Base-by-base conservation (phyloP, 2,329 filamentous ascomycete genomes). In the Penicillium janthinellum region DNA sequence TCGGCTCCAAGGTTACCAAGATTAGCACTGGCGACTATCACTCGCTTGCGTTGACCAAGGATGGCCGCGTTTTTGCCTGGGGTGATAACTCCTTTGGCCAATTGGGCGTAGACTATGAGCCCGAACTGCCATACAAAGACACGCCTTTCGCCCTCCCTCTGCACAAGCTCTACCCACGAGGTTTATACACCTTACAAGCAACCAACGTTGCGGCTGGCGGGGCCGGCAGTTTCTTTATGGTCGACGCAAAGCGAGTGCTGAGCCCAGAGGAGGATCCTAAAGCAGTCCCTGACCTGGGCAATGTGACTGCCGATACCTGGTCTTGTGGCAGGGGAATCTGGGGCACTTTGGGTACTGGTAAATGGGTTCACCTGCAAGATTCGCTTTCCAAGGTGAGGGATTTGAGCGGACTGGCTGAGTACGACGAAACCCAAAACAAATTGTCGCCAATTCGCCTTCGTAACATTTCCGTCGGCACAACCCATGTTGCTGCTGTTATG, bases 21-120 rank as follows among this genome's bases (percentile, higher is more conserved):
- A 88, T 98, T 59, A 93, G 94, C 1, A 81, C 91, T 1, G 95
- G 95, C 25, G 92, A 96, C 71, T 87, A 88, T 66, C 95, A 99
- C 77, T 96, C 92, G 4, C 79, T 96, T 1, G 90, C 87, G 0
- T 82, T 92, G 15, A 91, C 94, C 71, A 85, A 85, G 60, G 82
- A 89, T 54, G 94, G 94, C 15, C 86, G 87, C 15, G 84, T 95
- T 15, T 96, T 95, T 75, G 83, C 88, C 6, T 98, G 96, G 78
- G 95, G 95, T 39, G 93, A 98, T 75, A 98, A 98, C 77, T 88
- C 88, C 0, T 85, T 86, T 45, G 95, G 95, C n/a, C 95, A 98
- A 75, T 83, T 98, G 3, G 94, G 94, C n/a, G 87, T 94, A 68
- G 86, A 91, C 53, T 86, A 84, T 55, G 86, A 87, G 51, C 73